Evolutionary conservation across 306 rosid genomes (phyloP), one percentile per base, ranked within the genome.

Genomic region (Purshia tridentata): DNA sequence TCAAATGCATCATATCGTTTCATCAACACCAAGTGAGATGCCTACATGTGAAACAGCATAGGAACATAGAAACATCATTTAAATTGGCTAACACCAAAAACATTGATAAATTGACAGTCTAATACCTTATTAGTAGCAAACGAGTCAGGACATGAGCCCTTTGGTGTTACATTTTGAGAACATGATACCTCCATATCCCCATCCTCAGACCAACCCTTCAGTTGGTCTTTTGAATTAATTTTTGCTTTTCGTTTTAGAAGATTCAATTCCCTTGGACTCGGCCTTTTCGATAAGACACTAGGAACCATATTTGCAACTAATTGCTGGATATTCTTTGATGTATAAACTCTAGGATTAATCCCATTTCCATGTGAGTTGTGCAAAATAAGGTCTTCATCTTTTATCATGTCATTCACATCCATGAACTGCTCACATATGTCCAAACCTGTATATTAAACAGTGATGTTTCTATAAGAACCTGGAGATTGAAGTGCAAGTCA

Each of bases 211-310:
- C 92, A 93, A 61, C 84, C 77, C 82, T 89, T 93, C 53, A 89
- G 65, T 67, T 91, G 98, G 87, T 93, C 98, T 78, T 93, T 93
- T 9, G 86, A 87, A 78, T 83, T 93, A 72, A 85, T 77, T 85
- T 94, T 94, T 71, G 99, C 99, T 88, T 91, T 91, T 40, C 99
- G 92, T 86, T 94, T 94, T 67, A 94, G 67, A 61, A 94, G 96
- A 86, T 94, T 94, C 74, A 78, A 79, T 74, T 94, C 95, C 76
- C 99, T 87, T 56, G 99, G 95, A 67, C 99, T 94, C 18, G 97
- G 98, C 87, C 98, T 88, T 75, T 83, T 86, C 12, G 99, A 88
- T 76, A 86, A 84, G 65, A 89, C 92, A 80, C 81, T 82, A 29
- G 98, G 98, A 81, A 89, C 98, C 92, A 93, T 89, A 77, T 89